Base-by-base conservation (phyloP, 305 asterid species). In the Caryopteris hybrid region DNA sequence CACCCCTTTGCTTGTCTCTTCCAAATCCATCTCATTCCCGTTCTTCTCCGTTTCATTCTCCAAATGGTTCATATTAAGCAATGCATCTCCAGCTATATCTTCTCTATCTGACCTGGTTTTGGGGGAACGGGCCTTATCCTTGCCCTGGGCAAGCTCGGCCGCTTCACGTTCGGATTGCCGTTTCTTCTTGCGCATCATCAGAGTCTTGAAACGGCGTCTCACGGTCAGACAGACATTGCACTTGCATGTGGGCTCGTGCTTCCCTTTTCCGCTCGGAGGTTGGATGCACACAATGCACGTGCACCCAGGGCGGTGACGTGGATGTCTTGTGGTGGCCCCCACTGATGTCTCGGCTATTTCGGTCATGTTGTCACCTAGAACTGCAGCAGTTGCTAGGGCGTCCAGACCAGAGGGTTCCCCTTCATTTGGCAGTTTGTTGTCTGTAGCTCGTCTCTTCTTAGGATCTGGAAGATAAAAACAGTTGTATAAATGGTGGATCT, bases 261-360 rank as follows among this genome's bases (percentile, higher is more conserved):
- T 91, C 27, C 95, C 96, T 77, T 85, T 86, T 17, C 99, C 98
- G 2, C 99, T 94, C 0, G 97, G 99, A 2, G 99, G 99, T 77
- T 94, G 99, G 63, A 89, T 94, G 85, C 99, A 94, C 38, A 94
- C 98, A 1, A 94, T 94, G 89, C 99, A 94, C 29, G 79, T 48
- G 84, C 99, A 94, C 4, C 99, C 99, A 0, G 91, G 89, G 17
- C 98, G 96, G 62, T 95, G 99, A 5, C 99, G 95, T 16, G 99
- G 99, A 64, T 95, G 99, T 57, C 78, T 80, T 0, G 98, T 92
- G 11, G 98, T 89, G 77, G 86, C 83, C 39, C 83, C 91, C 22
- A 67, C 79, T 4, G 93, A 73, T 20, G 80, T 47, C 71, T 88
- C 98, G 1, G 74, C 89, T 27, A 77, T 45, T 22, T 85, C 96